phyloP scores from a whole-genome alignment of 2,329 filamentous ascomycete species.

The Trichoderma guizhouense region DNA sequence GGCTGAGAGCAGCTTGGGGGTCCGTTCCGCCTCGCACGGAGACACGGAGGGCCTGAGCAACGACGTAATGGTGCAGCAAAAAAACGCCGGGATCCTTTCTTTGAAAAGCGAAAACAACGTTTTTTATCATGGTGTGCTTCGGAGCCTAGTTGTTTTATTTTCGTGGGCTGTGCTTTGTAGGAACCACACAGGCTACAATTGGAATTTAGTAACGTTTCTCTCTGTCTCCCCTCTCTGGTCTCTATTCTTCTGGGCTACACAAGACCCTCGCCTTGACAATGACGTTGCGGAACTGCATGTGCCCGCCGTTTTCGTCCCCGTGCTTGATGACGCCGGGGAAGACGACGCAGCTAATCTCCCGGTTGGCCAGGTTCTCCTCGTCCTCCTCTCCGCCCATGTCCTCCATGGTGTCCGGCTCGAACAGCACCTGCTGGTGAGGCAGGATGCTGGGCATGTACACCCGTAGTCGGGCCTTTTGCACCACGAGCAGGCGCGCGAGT shows the following conservation, averaged over 20 bases:
- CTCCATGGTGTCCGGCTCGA: conserved; percentile 61
- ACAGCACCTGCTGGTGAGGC: conserved; percentile 52
- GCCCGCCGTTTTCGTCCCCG: conserved; percentile 62
- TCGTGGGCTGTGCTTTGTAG: background rate
- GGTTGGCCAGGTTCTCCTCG: conserved; percentile 49
- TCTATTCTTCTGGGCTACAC: conserved; percentile 45
- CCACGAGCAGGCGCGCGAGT: conserved; percentile 53
- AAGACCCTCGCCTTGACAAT: conserved; percentile 65
- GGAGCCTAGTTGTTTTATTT: background rate
- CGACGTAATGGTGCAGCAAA: background rate
- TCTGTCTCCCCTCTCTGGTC: background rate
- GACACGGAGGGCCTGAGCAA: background rate
- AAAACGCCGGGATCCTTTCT: background rate
- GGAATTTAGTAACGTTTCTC: background rate
- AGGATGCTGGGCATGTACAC: conserved; percentile 53
- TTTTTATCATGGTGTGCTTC: background rate
- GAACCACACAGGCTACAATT: background rate
- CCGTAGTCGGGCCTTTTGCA: conserved; percentile 57
- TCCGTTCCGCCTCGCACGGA: background rate
- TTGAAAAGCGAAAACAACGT: background rate
- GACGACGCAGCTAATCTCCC: conserved; percentile 59
- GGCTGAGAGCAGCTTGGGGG: background rate
- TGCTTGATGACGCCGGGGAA: conserved; percentile 64
- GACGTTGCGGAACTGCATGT: conserved; percentile 59
- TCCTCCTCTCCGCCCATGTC: conserved; percentile 62